Base-by-base conservation (phyloP, 306 rosid species). In the Cicer pinnatifidum region DNA sequence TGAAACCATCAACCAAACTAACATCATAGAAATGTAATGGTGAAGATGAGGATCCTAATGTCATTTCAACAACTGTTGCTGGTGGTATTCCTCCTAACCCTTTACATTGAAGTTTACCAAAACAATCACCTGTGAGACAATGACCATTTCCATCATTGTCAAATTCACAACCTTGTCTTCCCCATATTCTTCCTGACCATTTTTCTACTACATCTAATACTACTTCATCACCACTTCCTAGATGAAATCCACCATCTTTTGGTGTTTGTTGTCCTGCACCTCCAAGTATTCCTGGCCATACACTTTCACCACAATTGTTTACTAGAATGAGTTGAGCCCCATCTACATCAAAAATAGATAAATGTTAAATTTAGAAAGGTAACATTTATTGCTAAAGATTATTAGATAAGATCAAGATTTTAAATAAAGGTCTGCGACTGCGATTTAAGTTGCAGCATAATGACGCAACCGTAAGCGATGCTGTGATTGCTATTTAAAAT, bases 121-220 rank as follows among this genome's bases (percentile, higher is more conserved):
- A 58, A 73, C 97, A 93, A 54, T 93, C 97, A 5, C 98, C 97
- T 0, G 96, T 89, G 60, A 67, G 78, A 46, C 98, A 93, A 3
- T 84, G 78, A 1, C 98, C 98, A 53, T 85, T 79, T 11, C 96
- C 97, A 7, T 75, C 78, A 11, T 50, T 67, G 81, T 87, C 88
- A 57, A 93, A 93, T 72, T 13, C 54, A 46, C 98, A 93, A 9
- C 93, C 98, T 44, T 93, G 98, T 77, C 98, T 87, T 1, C 92
- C 97, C 98, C 97, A 93, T 40, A 93, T 91, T 78, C 98, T 84
- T 0, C 98, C 98, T 11, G 98, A 93, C 97, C 97, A 93, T 13
- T 93, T 93, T 6, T 89, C 91, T 4, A 84, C 82, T 12, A 86
- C 82, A 9, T 86, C 96, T 11, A 91, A 66, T 0, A 93, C 96